Base-by-base conservation (phyloP, 1,284 basidiomycete genomes). In the Apiotrichum mycotoxinovorans region DNA sequence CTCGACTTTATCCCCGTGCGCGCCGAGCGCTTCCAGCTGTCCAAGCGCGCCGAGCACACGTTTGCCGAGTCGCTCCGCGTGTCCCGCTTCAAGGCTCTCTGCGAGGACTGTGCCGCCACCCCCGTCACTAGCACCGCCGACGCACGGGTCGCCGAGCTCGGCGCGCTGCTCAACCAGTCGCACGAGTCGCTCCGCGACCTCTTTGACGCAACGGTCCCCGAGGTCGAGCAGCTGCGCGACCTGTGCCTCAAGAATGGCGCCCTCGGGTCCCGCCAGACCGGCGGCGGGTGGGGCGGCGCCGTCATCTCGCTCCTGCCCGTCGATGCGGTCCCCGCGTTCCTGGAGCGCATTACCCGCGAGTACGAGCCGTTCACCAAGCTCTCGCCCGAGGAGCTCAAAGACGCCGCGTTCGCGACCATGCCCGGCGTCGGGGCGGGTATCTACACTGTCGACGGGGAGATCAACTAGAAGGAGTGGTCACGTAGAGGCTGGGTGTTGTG, bases 221-320 rank as follows among this genome's bases (percentile, higher is more conserved):
- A 91, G 73, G 78, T 93, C 18, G 84, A 94, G 70, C 74, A 83
- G 65, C 80, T 94, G 17, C 66, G 68, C 82, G 82, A 14, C 68
- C 65, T 69, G 71, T 93, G 63, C 81, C 83, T 65, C 52, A 78
- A 82, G 20, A 82, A 85, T 3, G 90, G 90, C 12, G 88, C 89
- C 10, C 83, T 86, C 57, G 91, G 90, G 1, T 86, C 85, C 17
- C 46, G 70, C 56, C 64, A 68, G 60, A 69, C 67, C 25, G 87
- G 88, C 42, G 91, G 91, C 0, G 91, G 91, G 2, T 95, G 90
- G 90, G 91, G 91, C 50, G 91, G 91, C 14, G 91, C 89, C 65
- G 88, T 87, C 0, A 87, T 94, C 23, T 89, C 88, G 18, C 81
- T 94, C 20, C 86, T 94, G 3, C 81, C 83, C 9, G 85, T 87